These are phyloP conservation scores for Filobasidium floriforme DNA, from an alignment of 768 basidiomycete genomes.

Conservation along the genomic window DNA sequence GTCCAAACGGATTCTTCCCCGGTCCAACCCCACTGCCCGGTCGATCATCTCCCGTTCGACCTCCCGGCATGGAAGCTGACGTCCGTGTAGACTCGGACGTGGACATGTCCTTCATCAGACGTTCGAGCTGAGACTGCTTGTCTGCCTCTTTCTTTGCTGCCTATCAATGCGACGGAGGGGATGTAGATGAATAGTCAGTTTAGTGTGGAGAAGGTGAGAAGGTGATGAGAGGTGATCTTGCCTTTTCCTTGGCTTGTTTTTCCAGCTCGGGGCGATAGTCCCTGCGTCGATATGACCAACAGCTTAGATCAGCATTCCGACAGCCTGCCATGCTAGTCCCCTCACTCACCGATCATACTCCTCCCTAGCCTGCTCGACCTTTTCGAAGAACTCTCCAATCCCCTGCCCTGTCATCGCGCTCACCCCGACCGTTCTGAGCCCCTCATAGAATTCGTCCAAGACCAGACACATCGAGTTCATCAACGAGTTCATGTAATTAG, in stretches of 20 bases:
- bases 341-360: constrained; percentile 75
- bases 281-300: constrained; percentile 47
- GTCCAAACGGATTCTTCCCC: constrained; percentile 43
- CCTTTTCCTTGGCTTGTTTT: constrained; percentile 51
- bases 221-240: constrained; percentile 14
- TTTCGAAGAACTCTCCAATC: constrained; percentile 80
- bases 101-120: constrained; percentile 46
- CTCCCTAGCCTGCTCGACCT: constrained; percentile 74
- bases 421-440: constrained; percentile 89
- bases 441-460: constrained; percentile 95
- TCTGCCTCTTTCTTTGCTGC: constrained; percentile 38
- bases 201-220: background rate
- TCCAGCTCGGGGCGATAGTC: constrained; percentile 88
- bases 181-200: background rate
- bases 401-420: constrained; percentile 94
- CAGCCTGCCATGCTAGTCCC: background rate
- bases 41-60: background rate
- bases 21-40: constrained; percentile 14
- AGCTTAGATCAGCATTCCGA: background rate
- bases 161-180: constrained; percentile 9
- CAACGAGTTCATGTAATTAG: constrained; percentile 94
- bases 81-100: constrained; percentile 12
- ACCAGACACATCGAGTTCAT: constrained; percentile 99
- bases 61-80: constrained; percentile 1
- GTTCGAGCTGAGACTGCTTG: constrained; percentile 41